Conservation (phyloP, 2,329 filamentous ascomycete genomes). For the Emmonsiellopsis sp. region DNA sequence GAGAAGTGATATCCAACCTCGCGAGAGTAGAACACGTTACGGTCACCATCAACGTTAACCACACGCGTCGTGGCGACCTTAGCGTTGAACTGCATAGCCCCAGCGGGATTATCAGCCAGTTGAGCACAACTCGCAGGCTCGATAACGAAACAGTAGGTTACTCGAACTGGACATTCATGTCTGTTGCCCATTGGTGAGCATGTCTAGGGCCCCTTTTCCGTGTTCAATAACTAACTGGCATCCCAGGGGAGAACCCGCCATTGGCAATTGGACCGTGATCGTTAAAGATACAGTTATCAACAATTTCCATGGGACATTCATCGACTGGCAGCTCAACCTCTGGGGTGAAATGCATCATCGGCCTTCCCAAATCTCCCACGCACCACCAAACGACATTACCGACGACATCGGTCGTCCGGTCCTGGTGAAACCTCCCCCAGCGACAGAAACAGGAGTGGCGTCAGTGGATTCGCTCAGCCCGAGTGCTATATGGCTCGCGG, state of each 20-base stretch:
- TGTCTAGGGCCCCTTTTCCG: not conserved
- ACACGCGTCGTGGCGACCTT: constrained; percentile 77
- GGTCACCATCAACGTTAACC: constrained; percentile 91
- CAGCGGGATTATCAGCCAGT: constrained; percentile 67
- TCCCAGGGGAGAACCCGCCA: constrained; percentile 69
- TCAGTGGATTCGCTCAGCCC: constrained; percentile 77
- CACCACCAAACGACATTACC: constrained; percentile 39
- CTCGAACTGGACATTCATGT: constrained; percentile 98
- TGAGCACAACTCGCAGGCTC: constrained; percentile 62
- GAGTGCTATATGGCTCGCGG: constrained; percentile 74
- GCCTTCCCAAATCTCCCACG: constrained; percentile 36
- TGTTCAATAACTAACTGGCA: constrained; percentile 2
- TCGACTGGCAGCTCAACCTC: constrained; percentile 87
- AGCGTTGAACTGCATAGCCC: constrained; percentile 89
- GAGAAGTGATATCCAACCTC: constrained; percentile 78
- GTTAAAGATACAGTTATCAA: constrained; percentile 79
- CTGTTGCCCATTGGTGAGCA: constrained; percentile 81
- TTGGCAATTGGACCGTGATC: constrained; percentile 84
- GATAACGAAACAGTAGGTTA: constrained; percentile 66
- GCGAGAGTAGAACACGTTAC: constrained; percentile 88
- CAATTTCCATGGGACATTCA: constrained; percentile 64
- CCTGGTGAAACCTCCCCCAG: constrained; percentile 46
- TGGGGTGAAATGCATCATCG: constrained; percentile 71
- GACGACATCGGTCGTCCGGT: constrained; percentile 58
- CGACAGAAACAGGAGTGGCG: constrained; percentile 12